A percentile compares a stretch with the other conserved stretches of the same genome.
These are phyloP conservation scores for Talaromyces ruber DNA, from an alignment of 495 filamentous ascomycete species.

Conservation along the genomic window DNA sequence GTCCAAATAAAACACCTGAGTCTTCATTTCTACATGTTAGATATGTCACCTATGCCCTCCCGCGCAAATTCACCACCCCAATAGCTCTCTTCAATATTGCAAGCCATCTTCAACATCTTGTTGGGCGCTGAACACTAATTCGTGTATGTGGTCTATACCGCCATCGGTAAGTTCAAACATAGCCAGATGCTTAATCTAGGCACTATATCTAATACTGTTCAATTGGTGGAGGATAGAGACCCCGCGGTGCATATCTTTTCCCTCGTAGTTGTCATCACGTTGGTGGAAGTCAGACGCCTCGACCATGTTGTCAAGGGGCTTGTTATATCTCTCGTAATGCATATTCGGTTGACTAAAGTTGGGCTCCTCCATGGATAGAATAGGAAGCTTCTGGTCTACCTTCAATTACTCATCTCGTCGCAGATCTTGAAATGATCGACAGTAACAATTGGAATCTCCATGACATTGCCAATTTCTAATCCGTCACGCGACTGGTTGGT, in stretches of 20 bases:
- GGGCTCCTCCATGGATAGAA: neutral
- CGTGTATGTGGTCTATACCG: neutral
- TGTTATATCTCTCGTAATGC: neutral
- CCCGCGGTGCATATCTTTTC: neutral
- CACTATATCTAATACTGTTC: neutral
- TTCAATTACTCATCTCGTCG: neutral
- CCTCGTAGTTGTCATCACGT: neutral
- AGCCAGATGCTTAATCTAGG: neutral
- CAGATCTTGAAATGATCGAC: neutral
- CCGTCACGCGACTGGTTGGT: neutral
- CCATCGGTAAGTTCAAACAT: neutral
- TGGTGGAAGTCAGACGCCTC: neutral
- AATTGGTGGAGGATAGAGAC: neutral
- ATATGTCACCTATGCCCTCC: neutral
- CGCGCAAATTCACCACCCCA: no score
- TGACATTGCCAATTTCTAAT: neutral
- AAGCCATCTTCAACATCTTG: neutral
- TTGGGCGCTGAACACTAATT: neutral
- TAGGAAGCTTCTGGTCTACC: neutral
- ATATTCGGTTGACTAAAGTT: neutral
- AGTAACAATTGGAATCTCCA: neutral
- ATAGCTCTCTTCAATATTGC: neutral
- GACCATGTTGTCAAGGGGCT: neutral
- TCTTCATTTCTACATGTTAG: neutral
- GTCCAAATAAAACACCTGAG: no score